Conservation (phyloP, 306 rosid genomes). For the Arachis hypogaea region DNA sequence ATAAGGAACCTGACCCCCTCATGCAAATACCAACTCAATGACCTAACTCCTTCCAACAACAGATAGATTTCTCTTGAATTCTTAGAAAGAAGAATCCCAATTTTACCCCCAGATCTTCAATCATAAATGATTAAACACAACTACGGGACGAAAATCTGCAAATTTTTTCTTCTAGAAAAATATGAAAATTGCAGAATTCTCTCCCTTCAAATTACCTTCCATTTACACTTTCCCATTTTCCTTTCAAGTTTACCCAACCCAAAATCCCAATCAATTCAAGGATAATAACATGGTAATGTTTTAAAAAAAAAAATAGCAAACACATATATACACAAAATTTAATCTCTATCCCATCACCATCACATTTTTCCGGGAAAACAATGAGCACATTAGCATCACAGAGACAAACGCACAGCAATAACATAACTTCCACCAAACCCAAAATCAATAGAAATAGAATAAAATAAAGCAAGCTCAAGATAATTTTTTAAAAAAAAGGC, state of each 20-base stretch:
- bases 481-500: background rate
- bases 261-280: slow-evolving; percentile 3
- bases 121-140: background rate
- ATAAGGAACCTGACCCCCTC: background rate
- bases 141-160: background rate
- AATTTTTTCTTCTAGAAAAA: background rate
- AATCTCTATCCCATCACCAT: background rate
- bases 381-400: slow-evolving; percentile 28
- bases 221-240: slow-evolving; percentile 10
- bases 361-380: background rate
- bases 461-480: slow-evolving; percentile 1
- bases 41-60: slow-evolving; percentile 25
- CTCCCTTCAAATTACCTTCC: slow-evolving; percentile 19
- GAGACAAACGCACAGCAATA: slow-evolving; percentile 19
- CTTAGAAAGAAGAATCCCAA: slow-evolving; percentile 1
- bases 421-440: background rate
- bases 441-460: slow-evolving; percentile 4
- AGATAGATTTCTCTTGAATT: slow-evolving; percentile 18
- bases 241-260: slow-evolving; percentile 8
- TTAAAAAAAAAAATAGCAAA: no score
- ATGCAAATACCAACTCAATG: slow-evolving; percentile 1
- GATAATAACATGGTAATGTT: no score
- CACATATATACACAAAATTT: no score
- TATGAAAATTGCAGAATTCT: background rate
- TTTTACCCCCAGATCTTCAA: background rate